Conservation (phyloP, 176 grass and related monocot genomes). For the Poa pratensis region DNA sequence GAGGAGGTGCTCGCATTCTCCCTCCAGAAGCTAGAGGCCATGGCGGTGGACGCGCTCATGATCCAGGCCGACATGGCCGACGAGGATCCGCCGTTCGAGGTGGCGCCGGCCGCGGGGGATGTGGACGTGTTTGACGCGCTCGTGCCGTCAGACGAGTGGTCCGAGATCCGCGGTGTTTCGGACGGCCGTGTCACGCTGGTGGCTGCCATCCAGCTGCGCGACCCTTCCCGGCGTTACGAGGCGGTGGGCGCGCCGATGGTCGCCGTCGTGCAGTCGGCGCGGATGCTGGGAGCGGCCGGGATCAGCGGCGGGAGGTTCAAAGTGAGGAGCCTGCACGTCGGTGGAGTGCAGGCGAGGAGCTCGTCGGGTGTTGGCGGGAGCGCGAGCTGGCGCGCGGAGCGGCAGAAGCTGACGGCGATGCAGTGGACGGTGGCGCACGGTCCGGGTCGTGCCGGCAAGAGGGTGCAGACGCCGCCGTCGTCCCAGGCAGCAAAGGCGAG, state of each 20-base stretch:
- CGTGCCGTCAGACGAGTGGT: conserved; percentile 57
- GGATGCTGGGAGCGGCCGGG: conserved; percentile 39
- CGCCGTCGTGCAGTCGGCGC: conserved; percentile 60
- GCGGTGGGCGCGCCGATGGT: conserved; percentile 88
- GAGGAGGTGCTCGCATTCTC: conserved; percentile 84
- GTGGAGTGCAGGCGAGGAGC: conserved; percentile 63
- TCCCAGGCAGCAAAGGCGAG: conserved; percentile 25
- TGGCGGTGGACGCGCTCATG: conserved; percentile 79
- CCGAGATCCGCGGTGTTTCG: conserved; percentile 10
- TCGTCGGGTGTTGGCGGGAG: conserved; percentile 37
- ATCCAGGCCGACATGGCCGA: conserved; percentile 71
- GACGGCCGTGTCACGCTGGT: conserved; percentile 54
- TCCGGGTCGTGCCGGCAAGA: conserved; percentile 49
- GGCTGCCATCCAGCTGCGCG: conserved; percentile 68
- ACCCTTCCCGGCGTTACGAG: conserved; percentile 75
- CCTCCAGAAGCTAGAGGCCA: conserved; percentile 86
- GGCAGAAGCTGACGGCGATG: conserved; percentile 77
- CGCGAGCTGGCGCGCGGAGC: conserved; percentile 60
- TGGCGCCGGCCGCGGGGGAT: conserved; percentile 35
- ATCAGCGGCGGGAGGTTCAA: conserved; percentile 55
- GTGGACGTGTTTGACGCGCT: conserved; percentile 56
- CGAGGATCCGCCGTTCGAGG: conserved; percentile 76
- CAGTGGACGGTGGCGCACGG: conserved; percentile 79
- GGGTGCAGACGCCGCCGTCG: conserved; percentile 14
- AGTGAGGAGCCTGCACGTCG: conserved; percentile 80